A percentile compares a stretch with the other conserved stretches of the same genome.
These are phyloP conservation scores for Rutstroemia sp. DNA, from an alignment of 2,329 filamentous ascomycete species.

Conservation along the genomic window DNA sequence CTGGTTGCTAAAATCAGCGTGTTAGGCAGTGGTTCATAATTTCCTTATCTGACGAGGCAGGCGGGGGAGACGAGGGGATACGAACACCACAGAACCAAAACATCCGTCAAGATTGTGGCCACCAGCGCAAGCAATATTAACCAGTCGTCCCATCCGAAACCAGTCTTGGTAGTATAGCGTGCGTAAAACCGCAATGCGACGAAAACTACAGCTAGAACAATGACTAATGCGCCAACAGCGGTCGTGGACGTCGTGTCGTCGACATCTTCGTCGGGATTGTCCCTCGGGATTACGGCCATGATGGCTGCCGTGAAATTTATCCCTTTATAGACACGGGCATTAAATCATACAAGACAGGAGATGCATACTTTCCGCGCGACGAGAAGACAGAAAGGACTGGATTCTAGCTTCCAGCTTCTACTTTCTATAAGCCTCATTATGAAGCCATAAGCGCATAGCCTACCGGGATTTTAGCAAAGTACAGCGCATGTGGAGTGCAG, in stretches of 20 bases:
- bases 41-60: neutral
- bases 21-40: neutral
- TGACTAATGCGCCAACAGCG: neutral
- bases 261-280: neutral
- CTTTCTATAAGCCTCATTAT: no score
- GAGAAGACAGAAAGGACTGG: no score
- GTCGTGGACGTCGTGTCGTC: neutral
- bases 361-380: no score
- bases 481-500: no score
- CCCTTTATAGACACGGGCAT: no score
- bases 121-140: conserved; percentile 1
- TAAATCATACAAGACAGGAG: no score
- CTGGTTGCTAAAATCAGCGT: neutral
- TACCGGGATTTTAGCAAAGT: no score
- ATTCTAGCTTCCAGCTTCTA: no score
- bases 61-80: neutral
- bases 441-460: no score
- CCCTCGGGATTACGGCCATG: no score
- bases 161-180: neutral
- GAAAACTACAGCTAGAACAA: neutral
- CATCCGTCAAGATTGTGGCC: neutral
- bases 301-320: no score
- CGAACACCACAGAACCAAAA: neutral
- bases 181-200: neutral
- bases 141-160: conserved; percentile 2